Base-by-base conservation (phyloP, 1,139 yeast species). In the Yamadazyma membranifaciens region DNA sequence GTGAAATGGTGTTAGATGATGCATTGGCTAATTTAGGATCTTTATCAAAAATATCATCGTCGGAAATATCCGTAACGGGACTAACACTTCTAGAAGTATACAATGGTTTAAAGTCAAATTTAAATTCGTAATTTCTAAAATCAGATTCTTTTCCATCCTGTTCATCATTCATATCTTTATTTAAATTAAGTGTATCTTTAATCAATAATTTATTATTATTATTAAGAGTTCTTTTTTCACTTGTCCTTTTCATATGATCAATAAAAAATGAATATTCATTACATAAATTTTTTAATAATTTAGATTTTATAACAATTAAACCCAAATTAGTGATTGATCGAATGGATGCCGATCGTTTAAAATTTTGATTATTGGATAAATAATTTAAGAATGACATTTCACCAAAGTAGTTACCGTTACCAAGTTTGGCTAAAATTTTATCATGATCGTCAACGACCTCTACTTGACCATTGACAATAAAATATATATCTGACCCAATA, bases 381-480 rank as follows among this genome's bases (percentile, higher is more conserved):
- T 75, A 69, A 3, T 79, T 67, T 32, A 84, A 60, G 51, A 83
- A 83, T 0, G 87, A 78, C 81, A 83, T 80, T 57, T 84, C 92
- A 20, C 94, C 94, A 62, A 85, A 83, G 57, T 81, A 83, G 33
- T 80, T 73, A 9, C 87, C 88, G 9, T 77, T 62, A 2, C 78
- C 73, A 31, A 84, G 62, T 44, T 86, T 70, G 1, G 87, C 89
- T 33, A 80, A 59, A 12, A 57, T 51, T 30, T 40, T 37, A 26
- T 48, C 50, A n/a, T 31, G 33, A 6, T 45, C 38, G 47, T 78
- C 81, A 4, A 83, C 48, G 0, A 83, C 87, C 55, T 84, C 91
- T 2, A 83, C 87, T 48, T 79, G 83, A 6, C 94, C 94, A 46
- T 68, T 70, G 11, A 80, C 75, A 25, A 85, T 73, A 50, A 84